These are phyloP conservation scores for Pisolithus marmoratus DNA, from an alignment of 768 basidiomycete genomes.

Conservation along the genomic window DNA sequence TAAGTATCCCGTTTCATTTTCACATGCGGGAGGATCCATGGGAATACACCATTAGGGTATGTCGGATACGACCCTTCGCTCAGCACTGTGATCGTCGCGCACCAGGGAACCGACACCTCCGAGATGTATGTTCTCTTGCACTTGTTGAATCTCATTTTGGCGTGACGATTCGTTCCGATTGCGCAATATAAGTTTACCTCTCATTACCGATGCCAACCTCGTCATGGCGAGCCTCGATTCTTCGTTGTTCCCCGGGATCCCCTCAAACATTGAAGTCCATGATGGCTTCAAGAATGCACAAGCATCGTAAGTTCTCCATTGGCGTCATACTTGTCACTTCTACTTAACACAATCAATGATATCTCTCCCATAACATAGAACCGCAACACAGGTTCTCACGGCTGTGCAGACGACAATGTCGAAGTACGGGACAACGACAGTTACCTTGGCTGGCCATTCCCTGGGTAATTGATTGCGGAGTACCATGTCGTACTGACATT, in stretches of 20 bases:
- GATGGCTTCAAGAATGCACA: conserved; percentile 39
- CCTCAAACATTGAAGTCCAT: conserved; percentile 35
- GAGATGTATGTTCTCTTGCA: conserved; percentile 18
- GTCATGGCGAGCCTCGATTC: conserved; percentile 28
- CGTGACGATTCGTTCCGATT: neutral
- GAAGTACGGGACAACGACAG: conserved; percentile 26
- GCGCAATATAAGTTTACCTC: conserved; percentile 25
- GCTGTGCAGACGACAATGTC: conserved; percentile 35
- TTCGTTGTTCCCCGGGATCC: conserved; percentile 41
- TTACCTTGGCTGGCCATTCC: conserved; percentile 41
- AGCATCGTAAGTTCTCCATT: conserved; percentile 27
- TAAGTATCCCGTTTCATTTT: conserved; percentile 10
- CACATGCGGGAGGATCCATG: neutral
- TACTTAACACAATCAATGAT: neutral
- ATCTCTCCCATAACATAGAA: conserved; percentile 20
- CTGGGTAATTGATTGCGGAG: conserved; percentile 21
- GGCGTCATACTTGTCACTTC: neutral
- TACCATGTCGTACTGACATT: neutral
- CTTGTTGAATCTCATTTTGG: neutral
- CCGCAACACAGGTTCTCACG: conserved; percentile 34
- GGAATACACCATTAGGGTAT: conserved; percentile 33
- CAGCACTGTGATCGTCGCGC: conserved; percentile 31
- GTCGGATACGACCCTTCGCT: conserved; percentile 46
- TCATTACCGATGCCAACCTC: conserved; percentile 35
- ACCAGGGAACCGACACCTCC: conserved; percentile 30